Evolutionary conservation across 352 stramenopile genomes (phyloP).

Genomic region (Phytophthora ohioensis): DNA sequence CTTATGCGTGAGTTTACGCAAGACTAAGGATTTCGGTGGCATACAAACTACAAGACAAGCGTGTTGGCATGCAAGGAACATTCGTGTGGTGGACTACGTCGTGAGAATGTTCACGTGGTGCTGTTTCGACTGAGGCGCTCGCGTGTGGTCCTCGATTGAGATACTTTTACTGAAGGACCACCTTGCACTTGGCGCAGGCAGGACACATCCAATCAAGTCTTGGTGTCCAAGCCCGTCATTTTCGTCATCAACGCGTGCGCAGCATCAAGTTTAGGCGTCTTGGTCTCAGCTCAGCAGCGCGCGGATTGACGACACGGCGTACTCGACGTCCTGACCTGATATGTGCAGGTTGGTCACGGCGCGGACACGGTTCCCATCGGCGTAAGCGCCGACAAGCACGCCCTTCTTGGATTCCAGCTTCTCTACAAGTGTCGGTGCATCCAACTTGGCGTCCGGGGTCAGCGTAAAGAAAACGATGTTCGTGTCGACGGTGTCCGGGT

Average conservation of each 20-base stretch:
- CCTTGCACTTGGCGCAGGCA: slow-evolving; percentile 17
- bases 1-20: slow-evolving; percentile 19
- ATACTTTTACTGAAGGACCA: slow-evolving; percentile 17
- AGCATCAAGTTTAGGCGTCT: slow-evolving; percentile 10
- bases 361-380: slow-evolving; percentile 65
- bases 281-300: slow-evolving; percentile 56
- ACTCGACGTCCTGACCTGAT: slow-evolving; percentile 66
- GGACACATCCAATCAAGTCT: slow-evolving; percentile 25
- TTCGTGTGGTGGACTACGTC: slow-evolving; percentile 28
- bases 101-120: slow-evolving; percentile 33
- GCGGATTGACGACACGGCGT: slow-evolving; percentile 63
- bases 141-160: slow-evolving; percentile 10
- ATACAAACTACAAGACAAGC: slow-evolving; percentile 34
- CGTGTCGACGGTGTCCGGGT: slow-evolving; percentile 76
- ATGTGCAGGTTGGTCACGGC: slow-evolving; percentile 85
- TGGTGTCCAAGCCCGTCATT: slow-evolving; percentile 14
- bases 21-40: slow-evolving; percentile 17
- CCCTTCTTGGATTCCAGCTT: slow-evolving; percentile 74
- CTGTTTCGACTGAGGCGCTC: slow-evolving; percentile 9
- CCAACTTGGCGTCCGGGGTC: slow-evolving; percentile 64
- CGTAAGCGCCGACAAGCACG: slow-evolving; percentile 76
- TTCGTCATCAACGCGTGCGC: slow-evolving; percentile 22
- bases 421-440: slow-evolving; percentile 57
- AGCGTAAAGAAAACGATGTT: slow-evolving; percentile 92
- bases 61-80: slow-evolving; percentile 1